Evolutionary conservation across 1,284 basidiomycete species (phyloP), one percentile per base, ranked within the genome.

Genomic region (Phaffia rhodozyma): DNA sequence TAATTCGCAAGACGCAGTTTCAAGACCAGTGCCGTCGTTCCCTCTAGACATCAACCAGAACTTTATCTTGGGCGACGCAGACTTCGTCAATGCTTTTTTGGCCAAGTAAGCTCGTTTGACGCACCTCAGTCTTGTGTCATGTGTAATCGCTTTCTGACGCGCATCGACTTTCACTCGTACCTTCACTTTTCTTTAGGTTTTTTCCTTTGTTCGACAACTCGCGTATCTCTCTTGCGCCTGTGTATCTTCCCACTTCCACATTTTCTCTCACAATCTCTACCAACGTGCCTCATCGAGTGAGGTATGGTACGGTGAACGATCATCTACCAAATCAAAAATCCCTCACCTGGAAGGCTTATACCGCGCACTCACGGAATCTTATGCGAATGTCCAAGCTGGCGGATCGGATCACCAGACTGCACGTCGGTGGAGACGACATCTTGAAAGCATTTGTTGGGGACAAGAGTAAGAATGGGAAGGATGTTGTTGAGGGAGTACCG

Each of bases 181-280:
- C 27, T 16, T 56, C 53, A n/a, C 49, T 43, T 38, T 27, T 61
- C 38, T 62, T 25, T 68, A 91, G 89, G 66, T 94, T 86, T 75
- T 94, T 96, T 76, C 81, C 84, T 3, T 75, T 85, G 1, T 94
- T 88, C 73, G 94, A 98, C 75, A 80, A 78, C 32, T 83, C 88
- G 68, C 84, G 94, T 30, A 75, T 79, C 0, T 77, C 80, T 2
- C 81, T 96, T 6, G 70, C 83, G 48, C 80, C 86, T 55, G 90
- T 81, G 7, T 98, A 97, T 73, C 84, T 88, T 66, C 83, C 87
- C 0, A 78, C 82, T 49, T 88, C 93, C 18, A 91, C 90, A 13
- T 92, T 97, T 72, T 94, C 92, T 0, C 86, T 86, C 73, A 86
- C 86, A 18, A 82, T 84, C 69, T 91, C 92, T 73, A 91, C 91